Conservation (phyloP, 148 eudicot species). For the Heliosperma pusillum region DNA sequence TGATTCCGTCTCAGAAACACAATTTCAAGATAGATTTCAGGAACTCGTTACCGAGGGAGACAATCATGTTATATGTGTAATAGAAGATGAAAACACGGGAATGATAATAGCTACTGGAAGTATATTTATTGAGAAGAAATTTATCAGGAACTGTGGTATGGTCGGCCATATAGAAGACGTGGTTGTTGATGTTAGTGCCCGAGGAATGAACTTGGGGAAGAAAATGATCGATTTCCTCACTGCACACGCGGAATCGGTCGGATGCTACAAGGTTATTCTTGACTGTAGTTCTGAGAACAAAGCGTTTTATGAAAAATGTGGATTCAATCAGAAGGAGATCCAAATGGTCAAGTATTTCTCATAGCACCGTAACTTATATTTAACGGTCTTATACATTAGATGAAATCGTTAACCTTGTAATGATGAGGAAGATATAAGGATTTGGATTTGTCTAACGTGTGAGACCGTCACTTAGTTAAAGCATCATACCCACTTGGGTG, state of each 20-base stretch:
- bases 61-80: conserved; percentile 70
- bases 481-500: not conserved
- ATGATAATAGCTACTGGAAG: conserved; percentile 84
- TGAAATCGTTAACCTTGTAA: too few species aligned
- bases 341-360: conserved; percentile 84
- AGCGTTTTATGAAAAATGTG: conserved; percentile 80
- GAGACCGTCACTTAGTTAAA: too few species aligned
- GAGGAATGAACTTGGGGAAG: conserved; percentile 79
- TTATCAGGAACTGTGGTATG: conserved; percentile 75
- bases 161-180: conserved; percentile 92
- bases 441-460: too few species aligned
- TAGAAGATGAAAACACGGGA: conserved; percentile 53
- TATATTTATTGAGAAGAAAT: conserved; percentile 77
- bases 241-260: conserved; percentile 56
- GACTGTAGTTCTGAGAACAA: conserved; percentile 59
- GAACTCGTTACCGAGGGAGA: conserved; percentile 60
- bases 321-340: conserved; percentile 64
- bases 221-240: conserved; percentile 53
- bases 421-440: not conserved
- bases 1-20: conserved; percentile 59
- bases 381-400: too few species aligned
- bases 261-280: conserved; percentile 94
- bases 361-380: not conserved
- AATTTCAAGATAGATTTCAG: conserved; percentile 55
- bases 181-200: conserved; percentile 60